Percentiles rank a stretch among this genome's conserved stretches.
Evolutionary conservation across 2,329 filamentous ascomycete species (phyloP).

Genomic region (Pseudogymnoascus sp.): DNA sequence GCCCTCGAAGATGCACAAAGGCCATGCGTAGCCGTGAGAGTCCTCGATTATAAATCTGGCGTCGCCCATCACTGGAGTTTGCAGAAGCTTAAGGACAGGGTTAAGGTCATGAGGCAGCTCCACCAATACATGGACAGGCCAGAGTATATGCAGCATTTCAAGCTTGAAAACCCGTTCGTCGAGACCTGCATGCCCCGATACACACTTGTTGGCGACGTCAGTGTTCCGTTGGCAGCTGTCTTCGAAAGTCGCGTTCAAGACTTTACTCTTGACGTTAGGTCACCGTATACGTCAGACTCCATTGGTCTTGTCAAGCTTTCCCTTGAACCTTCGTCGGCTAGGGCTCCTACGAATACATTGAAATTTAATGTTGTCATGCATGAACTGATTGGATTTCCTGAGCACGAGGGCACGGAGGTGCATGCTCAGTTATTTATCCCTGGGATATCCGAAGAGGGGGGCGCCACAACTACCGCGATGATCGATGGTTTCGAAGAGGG

Average conservation of each 20-base stretch:
- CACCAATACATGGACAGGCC: slow-evolving; percentile 94
- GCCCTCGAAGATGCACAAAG: slow-evolving; percentile 75
- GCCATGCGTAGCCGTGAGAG: slow-evolving; percentile 82
- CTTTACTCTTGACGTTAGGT: slow-evolving; percentile 82
- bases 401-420: slow-evolving; percentile 89
- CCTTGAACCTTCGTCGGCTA: slow-evolving; percentile 84
- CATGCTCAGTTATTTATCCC: slow-evolving; percentile 96
- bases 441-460: slow-evolving; percentile 79
- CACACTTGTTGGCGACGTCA: slow-evolving; percentile 84
- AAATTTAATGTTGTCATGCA: slow-evolving; percentile 99
- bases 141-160: slow-evolving; percentile 88
- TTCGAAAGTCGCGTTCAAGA: slow-evolving; percentile 94
- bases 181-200: slow-evolving; percentile 88
- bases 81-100: slow-evolving; percentile 79
- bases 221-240: slow-evolving; percentile 85
- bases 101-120: slow-evolving; percentile 91
- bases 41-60: slow-evolving; percentile 80
- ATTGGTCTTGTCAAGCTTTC: slow-evolving; percentile 87
- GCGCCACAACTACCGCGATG: slow-evolving; percentile 91
- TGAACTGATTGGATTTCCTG: slow-evolving; percentile 86
- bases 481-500: slow-evolving; percentile 90
- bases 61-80: slow-evolving; percentile 92
- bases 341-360: slow-evolving; percentile 82
- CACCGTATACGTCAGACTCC: slow-evolving; percentile 83
- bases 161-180: slow-evolving; percentile 85